Evolutionary conservation across 257 asterid genomes (phyloP).

Genomic region (Solanum megistacrolobum): DNA sequence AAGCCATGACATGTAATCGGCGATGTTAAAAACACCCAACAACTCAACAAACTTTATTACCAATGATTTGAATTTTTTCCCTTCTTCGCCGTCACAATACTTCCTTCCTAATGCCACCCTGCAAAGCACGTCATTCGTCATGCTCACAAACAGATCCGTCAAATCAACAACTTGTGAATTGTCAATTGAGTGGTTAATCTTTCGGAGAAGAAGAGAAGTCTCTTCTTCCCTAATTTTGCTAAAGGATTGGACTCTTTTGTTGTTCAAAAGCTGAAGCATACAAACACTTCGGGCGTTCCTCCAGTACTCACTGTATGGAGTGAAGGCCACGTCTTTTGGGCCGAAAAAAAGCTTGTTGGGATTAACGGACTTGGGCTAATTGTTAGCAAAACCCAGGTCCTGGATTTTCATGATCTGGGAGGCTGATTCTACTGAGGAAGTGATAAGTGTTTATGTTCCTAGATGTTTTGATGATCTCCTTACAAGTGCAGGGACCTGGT

Average conservation of each 20-base stretch:
- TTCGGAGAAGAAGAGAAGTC: background rate
- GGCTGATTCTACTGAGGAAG: constrained; percentile 42
- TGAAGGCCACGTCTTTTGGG: background rate
- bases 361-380: background rate
- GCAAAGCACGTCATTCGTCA: background rate
- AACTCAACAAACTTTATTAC: background rate
- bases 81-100: background rate
- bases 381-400: background rate
- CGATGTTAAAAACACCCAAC: background rate
- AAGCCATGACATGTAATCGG: constrained; percentile 22
- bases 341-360: background rate
- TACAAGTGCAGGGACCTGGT: no score
- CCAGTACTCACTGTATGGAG: constrained; percentile 26
- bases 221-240: constrained; percentile 8
- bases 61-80: background rate
- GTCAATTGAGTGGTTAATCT: background rate
- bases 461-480: no score
- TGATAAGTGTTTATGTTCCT: no score
- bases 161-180: background rate
- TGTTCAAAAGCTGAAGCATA: constrained; percentile 9
- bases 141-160: background rate
- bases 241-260: constrained; percentile 6
- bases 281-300: constrained; percentile 16
- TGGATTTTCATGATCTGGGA: constrained; percentile 35
- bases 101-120: constrained; percentile 13